Evolutionary conservation across 2,329 filamentous ascomycete genomes (phyloP), one percentile per base, ranked within the genome.

Genomic region (Colletotrichum eleusines): DNA sequence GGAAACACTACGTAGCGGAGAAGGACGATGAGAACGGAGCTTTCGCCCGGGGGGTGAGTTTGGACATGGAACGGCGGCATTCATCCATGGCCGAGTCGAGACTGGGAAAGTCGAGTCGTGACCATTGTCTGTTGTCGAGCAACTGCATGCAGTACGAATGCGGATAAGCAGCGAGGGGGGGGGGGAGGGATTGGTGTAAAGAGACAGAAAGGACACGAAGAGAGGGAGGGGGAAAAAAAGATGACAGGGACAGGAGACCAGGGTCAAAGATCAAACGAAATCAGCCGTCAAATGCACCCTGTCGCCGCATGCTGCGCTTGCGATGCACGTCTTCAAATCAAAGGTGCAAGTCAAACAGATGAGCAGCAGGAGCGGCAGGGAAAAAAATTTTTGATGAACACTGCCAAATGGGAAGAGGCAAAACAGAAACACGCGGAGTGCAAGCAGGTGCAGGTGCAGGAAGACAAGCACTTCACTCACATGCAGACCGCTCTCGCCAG

Each of bases 291-390:
- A 40, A 50, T 67, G 57, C 66, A 55, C 59, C 57, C 69, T 62
- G 64, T 48, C 53, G 61, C 61, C 57, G 66, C 57, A 62, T 72
- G 62, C 51, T 54, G 70, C 67, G 66, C 58, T 66, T 66, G 62
- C 58, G 62, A 62, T 66, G 65, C 61, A 66, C 55, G 63, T 70
- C 70, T 71, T 44, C 50, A 61, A 53, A 51, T 46, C 38, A 46
- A 31, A 67, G 57, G 71, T 54, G 66, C 62, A 71, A 66, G 70
- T 66, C 67, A 60, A 71, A 66, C 55, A 72, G 67, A 63, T 51
- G 63, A 66, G 67, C 70, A 72, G 67, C 28, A 60, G 53, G 31
- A 40, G 46, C 40, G 23, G 54, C 63, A 51, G 44, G 48, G 46
- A 26, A 71, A 44, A 62, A 33, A 26, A 2, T 58, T 53, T 71